Evolutionary conservation across 2,329 filamentous ascomycete genomes (phyloP), one percentile per base, ranked within the genome.

Genomic region (Pseudocercospora macadamiae): DNA sequence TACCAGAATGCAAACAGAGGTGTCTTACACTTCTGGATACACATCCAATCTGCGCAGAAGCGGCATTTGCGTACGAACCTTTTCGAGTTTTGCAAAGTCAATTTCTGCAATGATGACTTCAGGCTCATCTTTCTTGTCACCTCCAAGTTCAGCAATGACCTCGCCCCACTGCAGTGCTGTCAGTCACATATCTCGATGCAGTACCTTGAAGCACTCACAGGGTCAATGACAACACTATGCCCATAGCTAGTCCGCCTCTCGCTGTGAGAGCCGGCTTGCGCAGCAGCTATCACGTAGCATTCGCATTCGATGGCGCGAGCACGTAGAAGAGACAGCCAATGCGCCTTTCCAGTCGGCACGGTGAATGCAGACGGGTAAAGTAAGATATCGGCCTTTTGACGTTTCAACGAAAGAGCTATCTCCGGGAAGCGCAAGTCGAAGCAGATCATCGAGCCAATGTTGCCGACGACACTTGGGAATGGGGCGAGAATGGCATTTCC

Each of bases 281-380:
- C 93, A 0, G 93, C 88, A 8, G 93, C 93, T 61, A 97, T 79
- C 1, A 97, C 87, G 79, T 90, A 97, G 55, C 86, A 86, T 76
- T 97, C 90, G 16, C 89, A 91, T 79, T 97, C 93, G 60, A 97
- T 91, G 8, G 93, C 93, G 47, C 93, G 81, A 3, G 91, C 87
- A 25, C 90, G 81, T 12, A 97, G 79, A 4, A 97, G 77, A 2
- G 85, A 80, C 69, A 91, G 86, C 93, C 93, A 97, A 76, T 97
- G 93, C 1, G 90, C 90, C 57, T 80, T 82, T 0, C 93, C 93
- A 0, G 93, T 97, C 1, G 89, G 86, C 0, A 96, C 83, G 0
- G 93, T 96, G 71, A 97, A 97, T 3, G 93, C 93, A 4, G 90
- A 93, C 0, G 93, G 93, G 71, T 93, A 97, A 0, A 91, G 86